Evolutionary conservation across 352 stramenopile genomes (phyloP).

Genomic region (Globisporangium acanthophoron): DNA sequence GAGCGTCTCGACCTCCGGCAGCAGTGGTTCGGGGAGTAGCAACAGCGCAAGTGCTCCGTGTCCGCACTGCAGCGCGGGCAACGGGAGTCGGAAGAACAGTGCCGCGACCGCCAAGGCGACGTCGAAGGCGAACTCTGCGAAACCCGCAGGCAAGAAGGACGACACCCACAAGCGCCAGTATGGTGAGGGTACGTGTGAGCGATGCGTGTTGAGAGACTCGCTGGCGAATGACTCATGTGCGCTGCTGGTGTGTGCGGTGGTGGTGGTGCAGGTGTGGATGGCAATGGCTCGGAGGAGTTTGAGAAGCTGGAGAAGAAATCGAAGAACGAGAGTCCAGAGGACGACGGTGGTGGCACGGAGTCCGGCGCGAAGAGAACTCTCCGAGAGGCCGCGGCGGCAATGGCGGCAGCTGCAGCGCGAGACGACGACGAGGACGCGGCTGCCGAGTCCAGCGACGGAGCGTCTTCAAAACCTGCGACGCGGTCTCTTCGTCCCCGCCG

Average conservation of each 20-base stretch:
- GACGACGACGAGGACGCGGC: constrained; percentile 32
- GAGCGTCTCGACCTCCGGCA: constrained; percentile 8
- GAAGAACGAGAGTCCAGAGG: constrained; percentile 14
- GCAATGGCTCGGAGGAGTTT: constrained; percentile 16
- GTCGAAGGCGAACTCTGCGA: constrained; percentile 17
- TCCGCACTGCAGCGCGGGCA: constrained; percentile 20
- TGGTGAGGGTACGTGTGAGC: constrained; percentile 24
- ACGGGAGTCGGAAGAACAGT: constrained; percentile 11
- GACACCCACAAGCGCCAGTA: constrained; percentile 16
- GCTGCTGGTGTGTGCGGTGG: background rate
- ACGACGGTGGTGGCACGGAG: constrained; percentile 17
- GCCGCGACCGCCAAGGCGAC: constrained; percentile 12
- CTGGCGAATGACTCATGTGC: too few species aligned
- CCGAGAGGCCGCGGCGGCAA: constrained; percentile 3
- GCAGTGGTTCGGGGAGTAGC: background rate
- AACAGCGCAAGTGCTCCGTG: constrained; percentile 21
- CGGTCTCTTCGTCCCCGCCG: constrained; percentile 57
- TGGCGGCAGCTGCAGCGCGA: constrained; percentile 11
- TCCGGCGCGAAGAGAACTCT: too few species aligned
- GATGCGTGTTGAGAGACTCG: too few species aligned
- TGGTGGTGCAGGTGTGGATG: constrained; percentile 10
- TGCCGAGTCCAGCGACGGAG: constrained; percentile 45
- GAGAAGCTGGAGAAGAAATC: constrained; percentile 13
- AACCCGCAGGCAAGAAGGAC: constrained; percentile 18
- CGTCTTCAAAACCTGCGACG: constrained; percentile 22